Conservation (phyloP, 2,329 filamentous ascomycete species). For the Trichoderma oligosporum region DNA sequence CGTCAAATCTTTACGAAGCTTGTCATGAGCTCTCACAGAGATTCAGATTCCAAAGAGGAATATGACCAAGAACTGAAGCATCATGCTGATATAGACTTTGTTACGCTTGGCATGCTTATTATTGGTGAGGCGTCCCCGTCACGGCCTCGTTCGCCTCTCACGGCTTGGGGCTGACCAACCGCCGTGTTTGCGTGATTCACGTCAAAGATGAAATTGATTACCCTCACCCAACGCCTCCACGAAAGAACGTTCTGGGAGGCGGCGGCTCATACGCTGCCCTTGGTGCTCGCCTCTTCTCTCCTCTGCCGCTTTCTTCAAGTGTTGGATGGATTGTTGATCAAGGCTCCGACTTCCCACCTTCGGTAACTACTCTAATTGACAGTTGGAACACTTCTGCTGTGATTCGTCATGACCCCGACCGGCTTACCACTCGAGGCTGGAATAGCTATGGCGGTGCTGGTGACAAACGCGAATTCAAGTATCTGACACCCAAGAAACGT, state of each 20-base stretch:
- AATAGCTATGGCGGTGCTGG: slow-evolving; percentile 77
- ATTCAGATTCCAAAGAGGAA: not conserved
- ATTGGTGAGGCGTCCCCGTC: slow-evolving; percentile 50
- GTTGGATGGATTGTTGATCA: slow-evolving; percentile 91
- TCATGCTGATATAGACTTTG: slow-evolving; percentile 53
- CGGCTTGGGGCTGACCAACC: slow-evolving; percentile 10
- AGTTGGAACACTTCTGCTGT: slow-evolving; percentile 74
- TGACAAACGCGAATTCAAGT: slow-evolving; percentile 74
- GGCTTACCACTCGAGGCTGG: slow-evolving; percentile 85
- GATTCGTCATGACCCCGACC: slow-evolving; percentile 60
- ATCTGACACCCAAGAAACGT: slow-evolving; percentile 80
- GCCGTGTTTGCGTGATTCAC: slow-evolving; percentile 2
- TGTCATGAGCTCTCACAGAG: slow-evolving; percentile 10
- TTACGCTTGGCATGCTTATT: slow-evolving; percentile 70
- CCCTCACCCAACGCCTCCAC: slow-evolving; percentile 62
- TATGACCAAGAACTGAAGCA: slow-evolving; percentile 3
- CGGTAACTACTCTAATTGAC: slow-evolving; percentile 60
- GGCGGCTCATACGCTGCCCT: slow-evolving; percentile 83
- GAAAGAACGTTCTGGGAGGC: slow-evolving; percentile 77
- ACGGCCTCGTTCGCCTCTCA: slow-evolving; percentile 6
- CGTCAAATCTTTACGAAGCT: not conserved
- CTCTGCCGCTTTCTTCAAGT: slow-evolving; percentile 57
- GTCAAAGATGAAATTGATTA: slow-evolving; percentile 87
- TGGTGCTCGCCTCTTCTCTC: slow-evolving; percentile 84
- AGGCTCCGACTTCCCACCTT: slow-evolving; percentile 77